phyloP scores from a whole-genome alignment of 2,329 filamentous ascomycete species.

The Monosporascus sp. region DNA sequence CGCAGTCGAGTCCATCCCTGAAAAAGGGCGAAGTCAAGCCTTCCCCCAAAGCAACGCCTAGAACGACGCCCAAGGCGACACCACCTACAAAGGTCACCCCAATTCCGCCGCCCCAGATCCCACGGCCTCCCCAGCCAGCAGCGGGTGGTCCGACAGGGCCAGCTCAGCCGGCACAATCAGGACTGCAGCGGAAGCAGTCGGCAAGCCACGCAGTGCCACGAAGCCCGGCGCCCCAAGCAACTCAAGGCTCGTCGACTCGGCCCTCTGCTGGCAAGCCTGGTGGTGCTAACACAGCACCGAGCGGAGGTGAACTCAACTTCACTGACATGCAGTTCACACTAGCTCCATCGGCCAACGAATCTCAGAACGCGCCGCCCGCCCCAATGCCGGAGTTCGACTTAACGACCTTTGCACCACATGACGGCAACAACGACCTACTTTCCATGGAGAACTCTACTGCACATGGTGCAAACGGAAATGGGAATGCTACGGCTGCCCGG shows the following conservation, averaged over 20 bases:
- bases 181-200: conserved; percentile 1
- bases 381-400: conserved; percentile 40
- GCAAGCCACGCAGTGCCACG: conserved; percentile 13
- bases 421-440: conserved; percentile 16
- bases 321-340: conserved; percentile 53
- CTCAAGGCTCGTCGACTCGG: conserved; percentile 11
- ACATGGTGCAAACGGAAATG: neutral
- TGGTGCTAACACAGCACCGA: conserved; percentile 9
- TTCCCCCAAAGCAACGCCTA: conserved; percentile 18
- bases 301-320: conserved; percentile 41
- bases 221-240: conserved; percentile 10
- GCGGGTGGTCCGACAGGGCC: conserved; percentile 13
- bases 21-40: conserved; percentile 22
- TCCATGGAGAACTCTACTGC: conserved; percentile 8
- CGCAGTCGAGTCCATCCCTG: conserved; percentile 13
- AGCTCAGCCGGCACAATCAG: conserved; percentile 7
- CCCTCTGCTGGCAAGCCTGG: conserved; percentile 7
- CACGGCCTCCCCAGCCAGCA: conserved; percentile 10
- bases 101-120: conserved; percentile 22
- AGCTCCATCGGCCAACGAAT: conserved; percentile 34
- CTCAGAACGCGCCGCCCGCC: conserved; percentile 21
- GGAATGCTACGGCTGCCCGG: neutral
- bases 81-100: conserved; percentile 20
- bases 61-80: conserved; percentile 12
- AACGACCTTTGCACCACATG: conserved; percentile 33